Percentiles rank a stretch among this genome's conserved stretches.
These are phyloP conservation scores for Penicillium hesseltinei DNA, from an alignment of 2,329 filamentous ascomycete genomes.

Conservation along the genomic window DNA sequence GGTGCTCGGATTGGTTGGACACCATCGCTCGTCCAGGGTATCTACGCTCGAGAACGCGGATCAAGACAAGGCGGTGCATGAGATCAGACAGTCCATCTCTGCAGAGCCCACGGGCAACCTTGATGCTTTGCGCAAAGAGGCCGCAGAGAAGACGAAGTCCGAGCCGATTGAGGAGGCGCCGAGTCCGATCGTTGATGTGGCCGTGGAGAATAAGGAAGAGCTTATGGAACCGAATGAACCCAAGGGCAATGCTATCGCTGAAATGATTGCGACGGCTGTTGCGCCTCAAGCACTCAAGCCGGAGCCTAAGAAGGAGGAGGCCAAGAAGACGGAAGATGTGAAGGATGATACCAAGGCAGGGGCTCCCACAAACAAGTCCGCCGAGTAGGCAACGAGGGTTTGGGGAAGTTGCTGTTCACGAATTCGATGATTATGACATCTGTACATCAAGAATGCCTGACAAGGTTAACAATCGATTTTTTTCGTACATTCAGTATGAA, in stretches of 20 bases:
- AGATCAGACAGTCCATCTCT: slow-evolving; percentile 41
- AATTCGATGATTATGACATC: slow-evolving; percentile 17
- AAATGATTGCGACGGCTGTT: slow-evolving; percentile 3
- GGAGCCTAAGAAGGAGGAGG: slow-evolving; percentile 3
- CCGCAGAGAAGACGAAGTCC: slow-evolving; percentile 23
- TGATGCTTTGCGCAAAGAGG: slow-evolving; percentile 32
- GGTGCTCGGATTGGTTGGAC: slow-evolving; percentile 37
- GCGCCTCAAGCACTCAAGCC: not conserved
- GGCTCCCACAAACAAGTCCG: not conserved
- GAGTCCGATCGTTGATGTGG: slow-evolving; percentile 1
- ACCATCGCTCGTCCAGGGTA: slow-evolving; percentile 40
- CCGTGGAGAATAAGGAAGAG: not conserved
- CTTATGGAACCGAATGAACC: slow-evolving; percentile 10
- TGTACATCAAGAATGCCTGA: slow-evolving; percentile 16
- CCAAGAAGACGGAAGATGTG: not conserved
- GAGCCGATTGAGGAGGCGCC: slow-evolving; percentile 27
- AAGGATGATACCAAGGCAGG: slow-evolving; percentile 14
- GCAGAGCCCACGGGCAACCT: slow-evolving; percentile 24
- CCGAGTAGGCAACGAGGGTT: slow-evolving; percentile 22
- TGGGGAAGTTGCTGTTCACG: slow-evolving; percentile 17
- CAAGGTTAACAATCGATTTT: slow-evolving; percentile 1
- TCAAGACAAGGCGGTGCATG: slow-evolving; percentile 35
- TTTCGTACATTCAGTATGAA: not conserved
- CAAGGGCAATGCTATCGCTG: slow-evolving; percentile 1
- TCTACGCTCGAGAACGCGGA: slow-evolving; percentile 36